Evolutionary conservation across 768 basidiomycete genomes (phyloP).

Genomic region (Phlebiopsis gigantea): DNA sequence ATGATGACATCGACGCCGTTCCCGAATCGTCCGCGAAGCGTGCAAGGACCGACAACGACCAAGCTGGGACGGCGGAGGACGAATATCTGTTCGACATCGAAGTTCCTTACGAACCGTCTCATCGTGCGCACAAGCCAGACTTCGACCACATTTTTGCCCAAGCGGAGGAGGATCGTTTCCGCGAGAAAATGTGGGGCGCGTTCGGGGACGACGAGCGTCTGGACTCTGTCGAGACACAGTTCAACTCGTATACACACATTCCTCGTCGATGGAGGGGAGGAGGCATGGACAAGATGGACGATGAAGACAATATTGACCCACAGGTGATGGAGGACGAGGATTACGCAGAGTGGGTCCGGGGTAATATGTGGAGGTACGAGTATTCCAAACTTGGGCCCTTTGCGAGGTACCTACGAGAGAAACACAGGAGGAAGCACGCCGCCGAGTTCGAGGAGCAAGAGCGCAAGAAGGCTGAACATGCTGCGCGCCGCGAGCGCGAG

Average conservation of each 20-base stretch:
- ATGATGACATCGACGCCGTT: conserved; percentile 16
- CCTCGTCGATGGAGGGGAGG: conserved; percentile 61
- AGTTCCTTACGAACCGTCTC: neutral
- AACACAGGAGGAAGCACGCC: conserved; percentile 57
- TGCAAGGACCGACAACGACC: neutral
- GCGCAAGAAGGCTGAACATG: conserved; percentile 47
- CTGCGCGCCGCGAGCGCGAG: conserved; percentile 47
- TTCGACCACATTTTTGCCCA: conserved; percentile 47
- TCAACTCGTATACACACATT: conserved; percentile 68
- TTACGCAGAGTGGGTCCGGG: conserved; percentile 81
- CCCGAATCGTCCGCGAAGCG: neutral
- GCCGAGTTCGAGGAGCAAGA: conserved; percentile 60
- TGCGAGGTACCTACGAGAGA: neutral
- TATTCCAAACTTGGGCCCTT: conserved; percentile 7
- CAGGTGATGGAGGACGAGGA: conserved; percentile 75
- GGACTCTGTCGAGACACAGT: conserved; percentile 53
- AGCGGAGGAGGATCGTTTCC: conserved; percentile 58
- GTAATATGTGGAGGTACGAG: conserved; percentile 78
- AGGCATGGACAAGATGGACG: conserved; percentile 36
- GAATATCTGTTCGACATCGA: neutral
- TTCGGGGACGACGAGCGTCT: conserved; percentile 69
- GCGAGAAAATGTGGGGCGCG: conserved; percentile 69
- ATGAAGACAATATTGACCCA: conserved; percentile 37
- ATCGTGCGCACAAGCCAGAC: conserved; percentile 31
- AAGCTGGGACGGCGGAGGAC: neutral